A percentile compares a stretch with the other conserved stretches of the same genome.
These are phyloP conservation scores for Globisporangium okanoganense DNA, from an alignment of 352 stramenopile species.

Conservation along the genomic window DNA sequence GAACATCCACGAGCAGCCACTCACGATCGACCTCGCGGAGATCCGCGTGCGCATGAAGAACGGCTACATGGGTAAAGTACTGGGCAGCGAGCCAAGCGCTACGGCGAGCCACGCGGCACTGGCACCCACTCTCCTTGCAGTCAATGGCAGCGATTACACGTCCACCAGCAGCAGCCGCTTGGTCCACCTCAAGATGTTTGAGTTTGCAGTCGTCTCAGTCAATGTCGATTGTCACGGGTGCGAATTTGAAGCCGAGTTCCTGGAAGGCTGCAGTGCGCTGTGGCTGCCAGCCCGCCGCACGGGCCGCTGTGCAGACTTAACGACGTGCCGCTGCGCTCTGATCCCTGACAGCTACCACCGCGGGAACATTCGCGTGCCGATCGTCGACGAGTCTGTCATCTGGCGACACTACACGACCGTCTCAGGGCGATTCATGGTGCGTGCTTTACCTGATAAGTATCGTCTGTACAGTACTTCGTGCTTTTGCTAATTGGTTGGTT, in stretches of 20 bases:
- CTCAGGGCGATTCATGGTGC: conserved; percentile 70
- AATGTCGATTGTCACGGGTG: conserved; percentile 62
- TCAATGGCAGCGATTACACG: conserved; percentile 45
- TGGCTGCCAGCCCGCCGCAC: conserved; percentile 64
- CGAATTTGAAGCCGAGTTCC: conserved; percentile 75
- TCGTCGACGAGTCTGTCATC: conserved; percentile 73
- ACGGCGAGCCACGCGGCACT: conserved; percentile 20
- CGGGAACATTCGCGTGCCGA: conserved; percentile 53
- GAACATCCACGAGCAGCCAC: conserved; percentile 47
- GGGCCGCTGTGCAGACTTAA: conserved; percentile 43
- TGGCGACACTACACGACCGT: conserved; percentile 70
- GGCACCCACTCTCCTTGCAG: conserved; percentile 42
- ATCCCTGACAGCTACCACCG: conserved; percentile 75
- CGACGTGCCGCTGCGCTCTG: conserved; percentile 58
- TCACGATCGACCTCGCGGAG: conserved; percentile 59
- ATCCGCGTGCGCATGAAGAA: conserved; percentile 73
- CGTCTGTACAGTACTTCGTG: too few species aligned
- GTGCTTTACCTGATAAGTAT: too few species aligned
- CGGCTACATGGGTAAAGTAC: conserved; percentile 39
- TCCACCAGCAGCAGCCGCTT: conserved; percentile 14
- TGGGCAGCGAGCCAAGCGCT: conserved; percentile 23
- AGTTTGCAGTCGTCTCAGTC: conserved; percentile 57
- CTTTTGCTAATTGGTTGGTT: background rate
- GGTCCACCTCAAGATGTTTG: conserved; percentile 57
- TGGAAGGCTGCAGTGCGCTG: conserved; percentile 59